Evolutionary conservation across 228 moss, liverwort and hornwort genomes (phyloP), one percentile per base, ranked within the genome.

Genomic region (Sphagnum magellanicum): DNA sequence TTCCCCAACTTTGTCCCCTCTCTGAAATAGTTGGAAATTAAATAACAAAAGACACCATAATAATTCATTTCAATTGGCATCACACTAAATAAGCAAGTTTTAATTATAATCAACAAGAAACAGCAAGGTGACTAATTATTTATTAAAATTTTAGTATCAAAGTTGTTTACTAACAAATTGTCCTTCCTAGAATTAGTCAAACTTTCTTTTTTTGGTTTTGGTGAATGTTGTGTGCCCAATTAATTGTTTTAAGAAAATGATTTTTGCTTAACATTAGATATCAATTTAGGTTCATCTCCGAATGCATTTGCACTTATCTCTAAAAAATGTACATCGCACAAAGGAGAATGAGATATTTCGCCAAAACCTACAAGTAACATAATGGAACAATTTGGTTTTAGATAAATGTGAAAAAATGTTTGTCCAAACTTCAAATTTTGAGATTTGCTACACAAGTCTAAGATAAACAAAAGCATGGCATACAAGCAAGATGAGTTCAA

Each of bases 241-340:
- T 79, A 48, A 81, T 70, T 46, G 78, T 70, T 52, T 76, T 83
- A 84, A 59, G 81, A 87, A 63, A 83, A 84, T 10, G 87, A 87
- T 53, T 79, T 84, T 48, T 81, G 80, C 49, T 80, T 79, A 57
- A 81, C 74, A 65, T 78, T 76, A 12, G 79, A 83, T 10, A 81
- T 73, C 10, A 87, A 58, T 63, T 83, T 81, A 67, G 84, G 83
- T 60, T 81, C 87, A 55, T 87, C 83, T 55, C 78, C 63, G 13
- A 74, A 15, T 67, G 81, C 81, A 64, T 70, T 78, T 67, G 68
- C 77, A 71, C 63, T 50, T 73, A 51, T 50, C 10, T 63, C 57
- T 48, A 68, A 49, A 57, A 69, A 16, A 49, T 72, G 75, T 74
- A 71, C 76, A 64, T 72, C 61, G 69, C 69, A 78, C 67, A 76